Evolutionary conservation across 352 stramenopile genomes (phyloP).

Genomic region (Peronospora belbahrii): DNA sequence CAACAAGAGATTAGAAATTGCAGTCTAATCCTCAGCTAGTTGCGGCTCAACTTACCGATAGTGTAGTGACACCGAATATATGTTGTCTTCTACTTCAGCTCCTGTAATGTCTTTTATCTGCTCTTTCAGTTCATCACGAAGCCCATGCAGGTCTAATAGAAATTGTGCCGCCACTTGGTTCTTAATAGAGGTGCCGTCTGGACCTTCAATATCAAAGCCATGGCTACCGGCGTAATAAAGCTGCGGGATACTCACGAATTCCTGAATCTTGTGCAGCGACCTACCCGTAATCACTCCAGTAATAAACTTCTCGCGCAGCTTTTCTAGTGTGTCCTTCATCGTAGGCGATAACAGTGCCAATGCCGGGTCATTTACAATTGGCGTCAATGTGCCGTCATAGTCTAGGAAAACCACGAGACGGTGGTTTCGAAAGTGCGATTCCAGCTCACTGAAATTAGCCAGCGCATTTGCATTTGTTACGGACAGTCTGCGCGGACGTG

Average conservation of each 20-base stretch:
- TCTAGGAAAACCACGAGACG: slow-evolving; percentile 83
- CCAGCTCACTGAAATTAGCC: slow-evolving; percentile 54
- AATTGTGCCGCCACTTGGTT: slow-evolving; percentile 81
- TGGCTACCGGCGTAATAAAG: slow-evolving; percentile 88
- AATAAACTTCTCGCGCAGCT: slow-evolving; percentile 71
- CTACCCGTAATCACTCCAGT: slow-evolving; percentile 83
- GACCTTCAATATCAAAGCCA: slow-evolving; percentile 85
- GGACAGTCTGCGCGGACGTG: slow-evolving; percentile 37
- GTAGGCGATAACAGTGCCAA: slow-evolving; percentile 57
- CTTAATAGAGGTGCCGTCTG: slow-evolving; percentile 68
- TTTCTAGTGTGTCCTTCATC: slow-evolving; percentile 66
- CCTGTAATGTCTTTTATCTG: slow-evolving; percentile 43
- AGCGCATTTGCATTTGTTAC: slow-evolving; percentile 70
- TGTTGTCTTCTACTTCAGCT: slow-evolving; percentile 85
- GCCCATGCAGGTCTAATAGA: slow-evolving; percentile 46
- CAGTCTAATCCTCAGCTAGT: background rate
- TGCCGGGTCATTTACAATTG: slow-evolving; percentile 84
- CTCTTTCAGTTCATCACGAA: slow-evolving; percentile 42
- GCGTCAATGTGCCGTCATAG: slow-evolving; percentile 87
- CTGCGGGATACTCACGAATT: slow-evolving; percentile 82
- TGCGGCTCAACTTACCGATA: slow-evolving; percentile 42
- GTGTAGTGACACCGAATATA: slow-evolving; percentile 86
- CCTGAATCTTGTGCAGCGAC: slow-evolving; percentile 83
- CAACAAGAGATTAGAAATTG: background rate
- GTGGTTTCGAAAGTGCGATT: slow-evolving; percentile 39